Evolutionary conservation across 2,329 filamentous ascomycete species (phyloP), one percentile per base, ranked within the genome.

Genomic region (Colletotrichum somersetense): DNA sequence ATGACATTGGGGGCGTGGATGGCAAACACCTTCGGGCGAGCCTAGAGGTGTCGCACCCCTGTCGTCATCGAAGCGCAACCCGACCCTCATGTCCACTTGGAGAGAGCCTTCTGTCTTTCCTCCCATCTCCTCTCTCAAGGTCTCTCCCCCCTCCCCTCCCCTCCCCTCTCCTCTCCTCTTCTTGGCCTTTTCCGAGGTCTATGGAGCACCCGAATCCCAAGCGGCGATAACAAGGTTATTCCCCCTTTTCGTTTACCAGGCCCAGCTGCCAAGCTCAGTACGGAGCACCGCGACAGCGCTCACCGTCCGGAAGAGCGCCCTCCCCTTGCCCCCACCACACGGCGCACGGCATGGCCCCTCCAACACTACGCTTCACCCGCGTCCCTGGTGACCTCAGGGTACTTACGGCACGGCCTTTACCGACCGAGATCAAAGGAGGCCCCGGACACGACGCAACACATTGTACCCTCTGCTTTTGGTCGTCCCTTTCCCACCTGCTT

Each of bases 1-100:
- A 61, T 56, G 70, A 42, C 70, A 70, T 61, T 61, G 58, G 69
- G 70, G 70, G 70, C 55, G 66, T 72, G 70, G 59, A 33, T 53
- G 48, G 63, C 48, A 56, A 72, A 72, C 66, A 46, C 70, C 66
- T 66, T 40, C 55, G 69, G 66, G 58, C 59, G 59, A 66, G 59
- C 46, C 66, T 61, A 63, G 59, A 72, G 69, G 55, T 46, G 59
- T 66, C 66, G 66, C 66, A 46, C 46, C 64, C 52, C 42, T 35
- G n/a, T 44, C 62, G 52, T n/a, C 33, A 46, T 64, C 42, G 23
- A 50, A 42, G 26, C 35, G 38, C 46, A 40, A 18, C 42, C n/a
- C 44, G n/a, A 46, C 63, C 50, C 50, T 42, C 14, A 35, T 30
- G 62, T 52, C 18, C 38, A 5, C 46, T 10, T 26, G 23, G 46